These are phyloP conservation scores for Taphrina communis DNA, from an alignment of 1,139 yeast species.

Conservation along the genomic window DNA sequence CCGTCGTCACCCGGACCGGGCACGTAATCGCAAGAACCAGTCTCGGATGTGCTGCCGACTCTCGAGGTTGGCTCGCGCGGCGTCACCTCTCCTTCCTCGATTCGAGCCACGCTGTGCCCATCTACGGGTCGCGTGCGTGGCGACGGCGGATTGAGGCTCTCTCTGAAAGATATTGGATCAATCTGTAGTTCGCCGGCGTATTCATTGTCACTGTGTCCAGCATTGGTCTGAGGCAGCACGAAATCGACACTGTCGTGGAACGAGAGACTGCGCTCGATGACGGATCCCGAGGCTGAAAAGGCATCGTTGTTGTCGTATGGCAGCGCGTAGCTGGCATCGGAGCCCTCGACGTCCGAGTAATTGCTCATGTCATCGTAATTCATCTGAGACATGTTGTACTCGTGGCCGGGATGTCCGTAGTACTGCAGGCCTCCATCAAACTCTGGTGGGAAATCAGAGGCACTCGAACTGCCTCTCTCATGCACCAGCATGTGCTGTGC, in stretches of 20 bases:
- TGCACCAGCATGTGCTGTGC: slow-evolving; percentile 32
- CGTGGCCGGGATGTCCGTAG: not conserved
- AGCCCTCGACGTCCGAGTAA: slow-evolving; percentile 8
- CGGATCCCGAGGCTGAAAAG: slow-evolving; percentile 3
- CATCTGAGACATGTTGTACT: not conserved
- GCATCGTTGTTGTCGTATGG: not conserved
- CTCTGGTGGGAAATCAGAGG: slow-evolving; percentile 1
- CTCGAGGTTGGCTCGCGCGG: not conserved
- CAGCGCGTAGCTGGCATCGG: not conserved
- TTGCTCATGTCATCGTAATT: slow-evolving; percentile 9
- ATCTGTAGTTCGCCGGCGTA: not conserved
- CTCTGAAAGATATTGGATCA: slow-evolving; percentile 12
- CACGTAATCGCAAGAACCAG: slow-evolving; percentile 11
- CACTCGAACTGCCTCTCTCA: slow-evolving; percentile 13
- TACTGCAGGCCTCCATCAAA: not conserved
- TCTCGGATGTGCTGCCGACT: slow-evolving; percentile 1
- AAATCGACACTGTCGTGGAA: slow-evolving; percentile 1
- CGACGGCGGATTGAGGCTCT: slow-evolving; percentile 15
- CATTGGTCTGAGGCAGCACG: not conserved
- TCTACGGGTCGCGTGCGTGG: not conserved
- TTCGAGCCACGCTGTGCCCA: no score
- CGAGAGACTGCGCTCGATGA: not conserved
- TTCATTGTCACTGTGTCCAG: not conserved
- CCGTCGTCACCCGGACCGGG: not conserved
- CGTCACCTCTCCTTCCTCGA: slow-evolving; percentile 3